These are phyloP conservation scores for Venturia pyrina DNA, from an alignment of 2,329 filamentous ascomycete genomes.

Conservation along the genomic window DNA sequence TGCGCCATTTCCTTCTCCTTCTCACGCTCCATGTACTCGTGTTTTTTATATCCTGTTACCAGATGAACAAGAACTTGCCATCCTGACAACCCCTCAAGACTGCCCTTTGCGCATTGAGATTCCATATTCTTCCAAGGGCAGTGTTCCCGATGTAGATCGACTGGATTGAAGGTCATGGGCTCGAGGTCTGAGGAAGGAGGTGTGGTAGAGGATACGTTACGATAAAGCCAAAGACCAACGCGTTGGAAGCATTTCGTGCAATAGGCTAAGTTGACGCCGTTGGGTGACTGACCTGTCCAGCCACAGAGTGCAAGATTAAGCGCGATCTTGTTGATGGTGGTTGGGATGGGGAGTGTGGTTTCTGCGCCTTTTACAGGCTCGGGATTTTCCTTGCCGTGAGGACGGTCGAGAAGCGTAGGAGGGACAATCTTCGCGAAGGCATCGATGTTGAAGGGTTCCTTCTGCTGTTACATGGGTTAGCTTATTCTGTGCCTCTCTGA, in stretches of 20 bases:
- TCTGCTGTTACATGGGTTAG: too few relatives aligned
- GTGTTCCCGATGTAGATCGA: slow-evolving; percentile 30
- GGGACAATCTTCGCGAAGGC: neutral
- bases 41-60: neutral
- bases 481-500: too few relatives aligned
- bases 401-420: neutral
- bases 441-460: neutral
- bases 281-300: slow-evolving; percentile 44
- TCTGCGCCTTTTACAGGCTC: neutral
- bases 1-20: neutral
- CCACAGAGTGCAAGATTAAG: slow-evolving; percentile 33
- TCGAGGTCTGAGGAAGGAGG: slow-evolving; percentile 19
- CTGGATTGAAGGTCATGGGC: slow-evolving; percentile 25
- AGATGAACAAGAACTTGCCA: slow-evolving; percentile 9
- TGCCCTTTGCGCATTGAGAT: slow-evolving; percentile 17
- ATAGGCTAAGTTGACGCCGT: slow-evolving; percentile 61
- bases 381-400: neutral
- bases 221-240: slow-evolving; percentile 87
- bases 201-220: neutral
- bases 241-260: slow-evolving; percentile 83
- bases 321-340: slow-evolving; percentile 16
- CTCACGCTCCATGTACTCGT: neutral
- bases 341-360: neutral
- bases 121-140: slow-evolving; percentile 30
- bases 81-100: slow-evolving; percentile 8